Conservation (phyloP, 2,329 filamentous ascomycete genomes). For the Penicillium sp. region DNA sequence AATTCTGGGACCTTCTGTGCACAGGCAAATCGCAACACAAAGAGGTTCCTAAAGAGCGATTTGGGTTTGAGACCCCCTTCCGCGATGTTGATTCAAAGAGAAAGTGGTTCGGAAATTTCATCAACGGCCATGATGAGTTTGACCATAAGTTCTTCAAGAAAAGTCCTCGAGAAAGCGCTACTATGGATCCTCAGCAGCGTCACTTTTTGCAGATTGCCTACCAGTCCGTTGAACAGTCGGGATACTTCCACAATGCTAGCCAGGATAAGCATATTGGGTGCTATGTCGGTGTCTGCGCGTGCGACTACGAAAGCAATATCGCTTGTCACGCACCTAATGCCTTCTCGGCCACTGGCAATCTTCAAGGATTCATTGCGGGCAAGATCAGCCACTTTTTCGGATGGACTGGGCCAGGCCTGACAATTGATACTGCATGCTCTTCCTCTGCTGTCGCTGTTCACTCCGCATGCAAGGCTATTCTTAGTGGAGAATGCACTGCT, state of each 20-base stretch:
- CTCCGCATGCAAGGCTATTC: slow-evolving; percentile 18
- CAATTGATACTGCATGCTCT: slow-evolving; percentile 7
- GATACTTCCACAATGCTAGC: slow-evolving; percentile 22
- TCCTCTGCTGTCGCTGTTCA: background rate
- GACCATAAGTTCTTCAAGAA: slow-evolving; percentile 37
- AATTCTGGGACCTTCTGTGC: slow-evolving; percentile 34
- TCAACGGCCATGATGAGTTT: slow-evolving; percentile 23
- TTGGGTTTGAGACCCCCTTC: background rate
- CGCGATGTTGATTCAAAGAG: background rate
- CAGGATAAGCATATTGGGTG: background rate
- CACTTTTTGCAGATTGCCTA: slow-evolving; percentile 31
- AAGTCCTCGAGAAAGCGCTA: slow-evolving; percentile 24
- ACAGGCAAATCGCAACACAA: slow-evolving; percentile 33
- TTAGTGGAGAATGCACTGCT: slow-evolving; percentile 22
- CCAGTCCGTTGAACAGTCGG: slow-evolving; percentile 34
- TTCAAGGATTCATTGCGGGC: slow-evolving; percentile 25
- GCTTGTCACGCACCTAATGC: slow-evolving; percentile 31
- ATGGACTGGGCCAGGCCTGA: slow-evolving; percentile 42
- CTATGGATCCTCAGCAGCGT: slow-evolving; percentile 34
- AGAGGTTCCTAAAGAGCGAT: slow-evolving; percentile 20
- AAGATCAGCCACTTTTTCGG: slow-evolving; percentile 46
- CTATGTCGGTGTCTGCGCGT: slow-evolving; percentile 28
- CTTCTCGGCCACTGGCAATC: slow-evolving; percentile 23
- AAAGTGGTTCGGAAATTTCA: slow-evolving; percentile 20
- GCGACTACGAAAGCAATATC: slow-evolving; percentile 32